phyloP scores from a whole-genome alignment of 306 rosid species.

The Luffa acutangula region DNA sequence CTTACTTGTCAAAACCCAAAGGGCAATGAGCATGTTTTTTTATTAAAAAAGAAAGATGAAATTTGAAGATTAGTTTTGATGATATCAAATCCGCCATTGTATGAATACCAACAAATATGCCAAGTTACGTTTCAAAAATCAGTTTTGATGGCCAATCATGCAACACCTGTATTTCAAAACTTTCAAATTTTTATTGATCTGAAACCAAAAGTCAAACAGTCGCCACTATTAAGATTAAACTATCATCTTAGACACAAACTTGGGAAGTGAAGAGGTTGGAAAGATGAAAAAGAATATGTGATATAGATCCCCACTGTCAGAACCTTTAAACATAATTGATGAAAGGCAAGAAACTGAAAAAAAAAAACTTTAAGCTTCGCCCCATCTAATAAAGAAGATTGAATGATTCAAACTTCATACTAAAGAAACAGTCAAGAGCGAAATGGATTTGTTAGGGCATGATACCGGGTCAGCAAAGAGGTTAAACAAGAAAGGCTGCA shows the following conservation, averaged over 20 bases:
- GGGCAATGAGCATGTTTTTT: background rate
- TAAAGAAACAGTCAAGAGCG: background rate
- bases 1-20: background rate
- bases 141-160: background rate
- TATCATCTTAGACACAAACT: background rate
- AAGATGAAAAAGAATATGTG: background rate
- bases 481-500: slow-evolving; percentile 90
- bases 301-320: background rate
- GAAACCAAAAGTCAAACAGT: background rate
- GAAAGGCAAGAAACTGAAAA: background rate
- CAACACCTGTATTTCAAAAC: background rate
- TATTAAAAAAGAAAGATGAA: background rate
- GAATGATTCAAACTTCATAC: background rate
- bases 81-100: background rate
- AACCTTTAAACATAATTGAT: background rate
- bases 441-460: slow-evolving; percentile 7
- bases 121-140: background rate
- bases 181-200: background rate
- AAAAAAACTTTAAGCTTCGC: background rate
- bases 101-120: background rate
- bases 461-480: slow-evolving; percentile 96
- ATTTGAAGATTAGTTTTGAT: background rate
- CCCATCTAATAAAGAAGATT: background rate
- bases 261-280: background rate
- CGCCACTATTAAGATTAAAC: background rate